Conservation (phyloP, 805 yeast genomes). For the Saccharomycopsis sp. region DNA sequence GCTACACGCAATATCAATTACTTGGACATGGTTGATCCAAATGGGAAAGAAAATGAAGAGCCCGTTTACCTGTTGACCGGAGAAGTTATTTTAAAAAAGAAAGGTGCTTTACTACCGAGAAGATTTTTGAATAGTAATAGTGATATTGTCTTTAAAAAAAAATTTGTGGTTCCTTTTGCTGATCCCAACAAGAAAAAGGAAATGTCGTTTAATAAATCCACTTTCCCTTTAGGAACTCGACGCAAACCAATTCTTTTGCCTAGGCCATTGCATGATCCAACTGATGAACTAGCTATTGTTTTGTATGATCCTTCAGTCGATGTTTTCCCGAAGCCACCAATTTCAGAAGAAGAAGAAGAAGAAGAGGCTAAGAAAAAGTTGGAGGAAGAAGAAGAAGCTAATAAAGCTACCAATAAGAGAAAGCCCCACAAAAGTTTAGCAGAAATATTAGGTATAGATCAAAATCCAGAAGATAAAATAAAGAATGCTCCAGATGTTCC, state of each 20-base stretch:
- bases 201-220: conserved; percentile 31
- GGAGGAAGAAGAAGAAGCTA: background rate
- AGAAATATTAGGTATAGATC: conserved; percentile 68
- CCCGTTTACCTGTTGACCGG: conserved; percentile 1
- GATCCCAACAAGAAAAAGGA: conserved; percentile 22
- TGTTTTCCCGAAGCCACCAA: conserved; percentile 20
- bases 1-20: conserved; percentile 28
- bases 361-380: background rate
- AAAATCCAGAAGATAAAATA: conserved; percentile 36
- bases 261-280: conserved; percentile 89
- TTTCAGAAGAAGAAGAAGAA: background rate
- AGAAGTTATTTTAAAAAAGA: conserved; percentile 25
- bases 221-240: conserved; percentile 80
- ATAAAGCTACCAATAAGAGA: conserved; percentile 8
- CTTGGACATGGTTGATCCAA: conserved; percentile 21
- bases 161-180: conserved; percentile 55
- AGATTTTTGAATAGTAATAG: conserved; percentile 32
- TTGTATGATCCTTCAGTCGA: conserved; percentile 93
- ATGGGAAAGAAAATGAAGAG: conserved; percentile 4
- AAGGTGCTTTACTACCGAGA: conserved; percentile 54
- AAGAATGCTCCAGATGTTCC: conserved; percentile 75
- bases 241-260: conserved; percentile 66
- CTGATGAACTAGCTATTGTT: conserved; percentile 87
- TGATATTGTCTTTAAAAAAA: conserved; percentile 33
- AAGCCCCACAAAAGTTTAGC: conserved; percentile 54